Percentiles rank a stretch among this genome's conserved stretches.
Conservation (phyloP, 176 grass and related monocot species). For the Carex kokanica region DNA sequence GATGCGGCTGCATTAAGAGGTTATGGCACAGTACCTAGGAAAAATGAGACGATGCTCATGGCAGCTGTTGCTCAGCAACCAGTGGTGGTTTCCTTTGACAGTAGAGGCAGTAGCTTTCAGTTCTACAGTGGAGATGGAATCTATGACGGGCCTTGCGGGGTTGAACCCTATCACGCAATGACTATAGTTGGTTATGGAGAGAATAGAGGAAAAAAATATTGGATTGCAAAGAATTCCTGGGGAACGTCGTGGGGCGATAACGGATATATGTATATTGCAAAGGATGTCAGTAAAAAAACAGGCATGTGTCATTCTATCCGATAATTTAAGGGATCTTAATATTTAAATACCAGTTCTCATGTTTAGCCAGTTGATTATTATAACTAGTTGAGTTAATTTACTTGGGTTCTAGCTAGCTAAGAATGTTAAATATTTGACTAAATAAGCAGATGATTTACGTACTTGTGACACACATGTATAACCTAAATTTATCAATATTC, state of each 20-base stretch:
- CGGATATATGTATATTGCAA: constrained; percentile 37
- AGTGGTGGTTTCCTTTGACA: constrained; percentile 41
- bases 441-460: neutral
- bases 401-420: neutral
- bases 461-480: neutral
- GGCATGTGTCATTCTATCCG: constrained; percentile 45
- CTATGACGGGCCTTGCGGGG: constrained; percentile 28
- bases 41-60: constrained; percentile 29
- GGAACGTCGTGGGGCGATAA: constrained; percentile 39
- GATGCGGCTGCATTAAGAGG: neutral
- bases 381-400: neutral
- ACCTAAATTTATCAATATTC: neutral
- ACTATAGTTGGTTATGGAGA: constrained; percentile 48
- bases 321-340: constrained; percentile 17
- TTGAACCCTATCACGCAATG: constrained; percentile 35
- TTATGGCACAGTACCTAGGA: constrained; percentile 4
- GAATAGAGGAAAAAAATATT: constrained; percentile 30
- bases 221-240: constrained; percentile 56
- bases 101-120: constrained; percentile 14
- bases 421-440: neutral
- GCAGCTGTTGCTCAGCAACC: constrained; percentile 42
- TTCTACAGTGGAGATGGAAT: constrained; percentile 48
- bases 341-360: neutral
- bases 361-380: neutral
- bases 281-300: constrained; percentile 10